These are phyloP conservation scores for Jamesozyma hellenica DNA, from an alignment of 805 yeast genomes.

Conservation along the genomic window DNA sequence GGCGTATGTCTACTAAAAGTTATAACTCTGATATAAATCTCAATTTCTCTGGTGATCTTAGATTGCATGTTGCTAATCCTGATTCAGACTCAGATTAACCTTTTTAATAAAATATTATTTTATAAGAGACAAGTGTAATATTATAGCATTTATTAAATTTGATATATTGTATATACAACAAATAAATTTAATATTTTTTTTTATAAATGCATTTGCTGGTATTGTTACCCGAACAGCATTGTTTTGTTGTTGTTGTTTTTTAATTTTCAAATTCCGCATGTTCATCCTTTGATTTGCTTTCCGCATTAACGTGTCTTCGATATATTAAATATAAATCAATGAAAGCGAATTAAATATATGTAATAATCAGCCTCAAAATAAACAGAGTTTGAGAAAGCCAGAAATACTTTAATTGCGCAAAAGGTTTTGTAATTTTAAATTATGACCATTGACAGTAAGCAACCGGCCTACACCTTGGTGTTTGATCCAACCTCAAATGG, in stretches of 20 bases:
- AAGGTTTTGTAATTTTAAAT: not conserved
- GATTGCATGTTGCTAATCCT: constrained; percentile 25
- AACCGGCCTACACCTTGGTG: constrained; percentile 63
- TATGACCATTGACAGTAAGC: constrained; percentile 9
- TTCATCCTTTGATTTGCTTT: too few relatives aligned
- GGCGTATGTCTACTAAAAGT: constrained; percentile 6
- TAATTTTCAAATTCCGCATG: too few relatives aligned
- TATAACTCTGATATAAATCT: constrained; percentile 4
- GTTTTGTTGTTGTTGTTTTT: too few relatives aligned
- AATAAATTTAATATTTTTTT: too few relatives aligned
- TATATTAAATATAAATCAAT: too few relatives aligned
- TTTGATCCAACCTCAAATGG: constrained; percentile 62
- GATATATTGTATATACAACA: too few relatives aligned
- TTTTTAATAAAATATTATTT: not conserved
- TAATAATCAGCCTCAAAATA: too few relatives aligned
- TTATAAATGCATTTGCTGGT: too few relatives aligned
- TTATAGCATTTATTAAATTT: not conserved
- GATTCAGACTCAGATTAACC: constrained; percentile 20
- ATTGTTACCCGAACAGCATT: too few relatives aligned
- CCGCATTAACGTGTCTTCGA: not conserved
- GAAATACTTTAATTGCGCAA: not conserved
- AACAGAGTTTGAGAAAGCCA: not conserved
- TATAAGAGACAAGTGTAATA: not conserved
- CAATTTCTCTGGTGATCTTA: constrained; percentile 10
- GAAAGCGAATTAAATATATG: too few relatives aligned